Evolutionary conservation across 768 basidiomycete genomes (phyloP).

Genomic region (Hirschioporus abietinus): DNA sequence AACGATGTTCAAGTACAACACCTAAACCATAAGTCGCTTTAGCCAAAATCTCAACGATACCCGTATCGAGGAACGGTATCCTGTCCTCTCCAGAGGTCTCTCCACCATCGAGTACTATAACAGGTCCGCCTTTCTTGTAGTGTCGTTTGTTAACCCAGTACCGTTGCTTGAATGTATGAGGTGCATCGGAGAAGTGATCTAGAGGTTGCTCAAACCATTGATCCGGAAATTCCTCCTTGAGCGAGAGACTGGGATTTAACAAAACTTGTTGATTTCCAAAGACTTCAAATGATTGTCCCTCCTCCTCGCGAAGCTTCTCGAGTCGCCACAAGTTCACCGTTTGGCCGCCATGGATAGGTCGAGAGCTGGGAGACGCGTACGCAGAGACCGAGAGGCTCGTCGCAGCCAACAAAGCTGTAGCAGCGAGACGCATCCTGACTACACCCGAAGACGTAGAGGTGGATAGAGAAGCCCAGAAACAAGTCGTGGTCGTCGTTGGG

Average conservation of each 20-base stretch:
- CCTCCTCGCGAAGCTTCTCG: background rate
- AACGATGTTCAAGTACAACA: conserved; percentile 89
- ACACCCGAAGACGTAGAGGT: background rate
- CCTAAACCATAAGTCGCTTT: conserved; percentile 84
- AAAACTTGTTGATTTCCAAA: background rate
- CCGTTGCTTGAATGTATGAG: conserved; percentile 71
- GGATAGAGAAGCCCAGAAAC: background rate
- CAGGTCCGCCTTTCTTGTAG: conserved; percentile 74
- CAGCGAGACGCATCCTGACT: background rate
- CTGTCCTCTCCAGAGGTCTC: conserved; percentile 82
- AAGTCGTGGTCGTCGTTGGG: background rate
- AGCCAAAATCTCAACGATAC: conserved; percentile 83
- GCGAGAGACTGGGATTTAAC: background rate
- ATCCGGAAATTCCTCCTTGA: conserved; percentile 39
- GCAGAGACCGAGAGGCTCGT: background rate
- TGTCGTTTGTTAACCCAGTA: conserved; percentile 90
- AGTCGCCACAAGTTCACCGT: background rate
- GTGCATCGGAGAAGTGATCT: conserved; percentile 65
- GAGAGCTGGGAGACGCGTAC: background rate
- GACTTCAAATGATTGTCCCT: background rate
- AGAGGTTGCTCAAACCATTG: conserved; percentile 81
- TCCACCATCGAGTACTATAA: conserved; percentile 88
- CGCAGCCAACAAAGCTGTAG: background rate
- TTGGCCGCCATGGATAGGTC: background rate
- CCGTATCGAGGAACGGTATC: conserved; percentile 40